phyloP scores from a whole-genome alignment of 192 early-diverging fungal species.

The Entophlyctis luteolus region DNA sequence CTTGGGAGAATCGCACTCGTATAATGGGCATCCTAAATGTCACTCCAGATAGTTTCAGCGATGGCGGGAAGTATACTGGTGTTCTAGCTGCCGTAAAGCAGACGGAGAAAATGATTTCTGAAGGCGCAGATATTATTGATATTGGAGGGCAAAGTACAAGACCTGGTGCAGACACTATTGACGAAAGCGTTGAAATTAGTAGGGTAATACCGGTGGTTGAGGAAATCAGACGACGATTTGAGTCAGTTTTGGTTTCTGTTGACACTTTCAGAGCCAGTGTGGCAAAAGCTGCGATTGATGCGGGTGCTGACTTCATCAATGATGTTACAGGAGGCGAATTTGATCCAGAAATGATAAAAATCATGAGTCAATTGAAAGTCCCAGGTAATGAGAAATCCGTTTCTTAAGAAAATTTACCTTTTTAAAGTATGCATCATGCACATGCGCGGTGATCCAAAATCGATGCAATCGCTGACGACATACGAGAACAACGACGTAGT shows the following conservation, averaged over 20 bases:
- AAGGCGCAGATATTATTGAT: slow-evolving; percentile 89
- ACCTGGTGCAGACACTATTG: slow-evolving; percentile 72
- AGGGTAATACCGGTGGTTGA: slow-evolving; percentile 87
- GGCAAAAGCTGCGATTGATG: slow-evolving; percentile 78
- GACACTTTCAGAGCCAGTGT: slow-evolving; percentile 88
- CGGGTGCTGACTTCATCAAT: slow-evolving; percentile 91
- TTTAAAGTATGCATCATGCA: slow-evolving; percentile 83
- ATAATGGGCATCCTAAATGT: slow-evolving; percentile 97
- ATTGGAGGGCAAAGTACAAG: slow-evolving; percentile 94
- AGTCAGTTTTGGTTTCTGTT: slow-evolving; percentile 74
- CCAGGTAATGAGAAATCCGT: slow-evolving; percentile 40
- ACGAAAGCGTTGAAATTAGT: slow-evolving; percentile 65
- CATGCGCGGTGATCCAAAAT: slow-evolving; percentile 90
- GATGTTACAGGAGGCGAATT: slow-evolving; percentile 83
- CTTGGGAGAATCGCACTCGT: slow-evolving; percentile 64
- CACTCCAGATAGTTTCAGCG: slow-evolving; percentile 94
- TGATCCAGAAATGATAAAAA: slow-evolving; percentile 75
- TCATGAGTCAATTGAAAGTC: slow-evolving; percentile 71
- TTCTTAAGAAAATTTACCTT: not conserved
- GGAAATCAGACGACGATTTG: slow-evolving; percentile 61
- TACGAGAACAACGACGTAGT: slow-evolving; percentile 77
- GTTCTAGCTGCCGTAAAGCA: slow-evolving; percentile 63
- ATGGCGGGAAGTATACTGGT: slow-evolving; percentile 71
- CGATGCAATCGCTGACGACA: slow-evolving; percentile 72
- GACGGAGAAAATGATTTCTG: slow-evolving; percentile 63